Conservation (phyloP, 2,329 filamentous ascomycete species). For the Metarhizium guizhouense region DNA sequence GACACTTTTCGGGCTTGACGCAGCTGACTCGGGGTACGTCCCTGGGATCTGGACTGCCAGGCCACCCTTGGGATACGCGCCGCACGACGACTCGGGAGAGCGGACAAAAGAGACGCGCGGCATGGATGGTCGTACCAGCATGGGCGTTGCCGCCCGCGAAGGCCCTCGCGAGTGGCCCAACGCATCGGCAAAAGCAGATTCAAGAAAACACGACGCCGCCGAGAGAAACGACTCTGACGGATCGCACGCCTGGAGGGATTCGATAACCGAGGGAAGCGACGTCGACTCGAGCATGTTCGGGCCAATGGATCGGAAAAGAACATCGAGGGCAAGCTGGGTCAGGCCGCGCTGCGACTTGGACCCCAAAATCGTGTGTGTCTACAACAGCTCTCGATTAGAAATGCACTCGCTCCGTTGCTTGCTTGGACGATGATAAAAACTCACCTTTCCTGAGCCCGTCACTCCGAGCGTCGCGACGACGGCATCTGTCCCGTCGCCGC, state of each 20-base stretch:
- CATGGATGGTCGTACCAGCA: slow-evolving; percentile 48
- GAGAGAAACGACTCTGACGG: slow-evolving; percentile 71
- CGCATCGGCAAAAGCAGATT: slow-evolving; percentile 64
- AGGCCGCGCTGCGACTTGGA: slow-evolving; percentile 79
- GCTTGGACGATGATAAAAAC: not conserved
- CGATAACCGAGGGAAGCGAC: slow-evolving; percentile 52
- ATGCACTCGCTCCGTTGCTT: not conserved
- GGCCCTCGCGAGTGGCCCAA: slow-evolving; percentile 45
- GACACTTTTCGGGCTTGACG: slow-evolving; percentile 32
- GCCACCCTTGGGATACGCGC: slow-evolving; percentile 10
- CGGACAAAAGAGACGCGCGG: slow-evolving; percentile 23
- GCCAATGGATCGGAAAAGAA: slow-evolving; percentile 76
- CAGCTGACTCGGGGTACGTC: slow-evolving; percentile 20
- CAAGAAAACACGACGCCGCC: slow-evolving; percentile 67
- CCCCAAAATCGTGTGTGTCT: slow-evolving; percentile 95
- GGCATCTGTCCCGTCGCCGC: slow-evolving; percentile 76
- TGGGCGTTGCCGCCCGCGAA: slow-evolving; percentile 60
- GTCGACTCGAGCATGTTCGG: slow-evolving; percentile 58
- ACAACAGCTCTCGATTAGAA: not conserved
- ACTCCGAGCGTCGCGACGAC: slow-evolving; percentile 87
- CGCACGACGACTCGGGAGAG: slow-evolving; percentile 2
- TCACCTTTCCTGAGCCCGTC: slow-evolving; percentile 91
- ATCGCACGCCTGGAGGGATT: slow-evolving; percentile 69
- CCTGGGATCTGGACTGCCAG: slow-evolving; percentile 11
- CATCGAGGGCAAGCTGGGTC: slow-evolving; percentile 83